Conservation (phyloP, 345 rosid species). For the Salix koriyanagi region DNA sequence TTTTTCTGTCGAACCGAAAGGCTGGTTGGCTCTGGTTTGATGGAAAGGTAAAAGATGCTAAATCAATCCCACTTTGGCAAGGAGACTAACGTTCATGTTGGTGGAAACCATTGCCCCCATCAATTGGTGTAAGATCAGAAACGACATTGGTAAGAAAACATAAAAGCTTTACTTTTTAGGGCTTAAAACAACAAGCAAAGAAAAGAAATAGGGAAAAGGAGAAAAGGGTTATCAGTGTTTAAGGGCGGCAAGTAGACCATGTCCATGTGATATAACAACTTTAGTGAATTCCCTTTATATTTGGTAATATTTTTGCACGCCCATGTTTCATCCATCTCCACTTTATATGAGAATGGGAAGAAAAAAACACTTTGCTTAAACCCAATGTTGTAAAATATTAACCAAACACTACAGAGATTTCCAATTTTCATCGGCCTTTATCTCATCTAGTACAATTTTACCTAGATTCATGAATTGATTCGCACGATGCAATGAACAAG, state of each 20-base stretch:
- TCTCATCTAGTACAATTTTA: too few relatives aligned
- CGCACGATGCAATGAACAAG: too few relatives aligned
- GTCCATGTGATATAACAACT: conserved; percentile 41
- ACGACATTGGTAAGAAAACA: too few relatives aligned
- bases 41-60: background rate
- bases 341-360: background rate
- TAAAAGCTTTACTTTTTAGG: too few relatives aligned
- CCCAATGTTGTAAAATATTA: background rate
- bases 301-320: conserved; percentile 20
- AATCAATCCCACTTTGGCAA: background rate
- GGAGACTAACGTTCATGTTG: background rate
- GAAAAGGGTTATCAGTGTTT: conserved; percentile 6
- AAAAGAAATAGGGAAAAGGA: background rate
- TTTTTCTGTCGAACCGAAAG: background rate
- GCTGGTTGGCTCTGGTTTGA: background rate
- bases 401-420: too few relatives aligned
- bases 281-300: conserved; percentile 24
- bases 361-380: background rate
- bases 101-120: background rate
- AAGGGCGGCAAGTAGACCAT: conserved; percentile 24
- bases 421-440: too few relatives aligned
- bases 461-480: too few relatives aligned
- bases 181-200: background rate
- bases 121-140: too few relatives aligned
- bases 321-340: conserved; percentile 12